Evolutionary conservation across 495 filamentous ascomycete species (phyloP).

Genomic region (Daldinia loculata): DNA sequence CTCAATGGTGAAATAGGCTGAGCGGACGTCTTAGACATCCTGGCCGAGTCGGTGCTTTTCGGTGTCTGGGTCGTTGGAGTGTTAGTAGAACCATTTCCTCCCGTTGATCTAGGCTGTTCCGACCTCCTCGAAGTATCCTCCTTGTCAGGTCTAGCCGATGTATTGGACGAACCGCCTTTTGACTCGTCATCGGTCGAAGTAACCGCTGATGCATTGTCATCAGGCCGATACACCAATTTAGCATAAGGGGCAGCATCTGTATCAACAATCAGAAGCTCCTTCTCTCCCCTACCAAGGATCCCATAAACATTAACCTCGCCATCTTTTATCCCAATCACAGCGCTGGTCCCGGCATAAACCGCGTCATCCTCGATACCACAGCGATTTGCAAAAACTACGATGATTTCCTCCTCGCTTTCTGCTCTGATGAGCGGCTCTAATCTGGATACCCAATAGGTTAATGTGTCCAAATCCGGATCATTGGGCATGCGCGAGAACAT

Average conservation of each 20-base stretch:
- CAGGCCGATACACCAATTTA: slow-evolving; percentile 44
- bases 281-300: slow-evolving; percentile 69
- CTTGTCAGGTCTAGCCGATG: neutral
- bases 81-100: neutral
- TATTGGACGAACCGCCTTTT: neutral
- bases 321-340: slow-evolving; percentile 75
- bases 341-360: slow-evolving; percentile 86
- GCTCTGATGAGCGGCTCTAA: slow-evolving; percentile 75
- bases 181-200: slow-evolving; percentile 1
- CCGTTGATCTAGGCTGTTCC: neutral
- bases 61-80: neutral
- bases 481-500: slow-evolving; percentile 51
- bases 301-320: slow-evolving; percentile 75
- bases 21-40: neutral
- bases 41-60: neutral
- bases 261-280: slow-evolving; percentile 72
- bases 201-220: slow-evolving; percentile 9
- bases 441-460: slow-evolving; percentile 90
- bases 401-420: slow-evolving; percentile 66
- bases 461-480: slow-evolving; percentile 79
- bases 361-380: slow-evolving; percentile 72
- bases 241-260: slow-evolving; percentile 47
- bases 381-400: slow-evolving; percentile 87
- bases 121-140: neutral
- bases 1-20: slow-evolving; percentile 12